These are phyloP conservation scores for Phytophthora sansomeana DNA, from an alignment of 352 stramenopile genomes.

Conservation along the genomic window DNA sequence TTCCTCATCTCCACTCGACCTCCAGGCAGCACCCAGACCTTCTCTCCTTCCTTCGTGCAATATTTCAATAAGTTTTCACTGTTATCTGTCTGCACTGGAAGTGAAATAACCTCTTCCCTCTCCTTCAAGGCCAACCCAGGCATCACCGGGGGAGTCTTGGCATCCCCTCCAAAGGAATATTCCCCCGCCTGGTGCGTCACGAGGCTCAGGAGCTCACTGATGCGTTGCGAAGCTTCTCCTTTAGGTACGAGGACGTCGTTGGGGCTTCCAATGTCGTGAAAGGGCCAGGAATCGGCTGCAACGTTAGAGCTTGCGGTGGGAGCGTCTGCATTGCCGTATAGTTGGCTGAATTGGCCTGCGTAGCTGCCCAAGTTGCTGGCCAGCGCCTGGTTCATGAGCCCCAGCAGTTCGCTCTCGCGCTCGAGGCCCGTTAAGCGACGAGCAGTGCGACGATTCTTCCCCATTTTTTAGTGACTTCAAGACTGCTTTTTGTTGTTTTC, in stretches of 20 bases:
- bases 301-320: neutral
- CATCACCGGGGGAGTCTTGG: constrained; percentile 9
- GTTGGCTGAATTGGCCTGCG: neutral
- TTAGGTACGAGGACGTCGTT: constrained; percentile 22
- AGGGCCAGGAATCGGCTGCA: constrained; percentile 11
- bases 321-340: no score
- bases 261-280: constrained; percentile 16
- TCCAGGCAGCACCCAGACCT: constrained; percentile 9
- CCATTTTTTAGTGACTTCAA: no score
- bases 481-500: no score
- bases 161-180: constrained; percentile 15
- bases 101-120: constrained; percentile 9
- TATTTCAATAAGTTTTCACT: constrained; percentile 5
- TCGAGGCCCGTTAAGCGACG: no score
- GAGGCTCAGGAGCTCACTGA: constrained; percentile 18
- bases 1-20: constrained; percentile 25
- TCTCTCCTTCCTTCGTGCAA: constrained; percentile 5
- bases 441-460: no score
- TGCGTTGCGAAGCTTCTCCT: constrained; percentile 11
- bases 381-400: neutral
- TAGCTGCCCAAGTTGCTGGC: neutral
- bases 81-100: constrained; percentile 17
- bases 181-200: constrained; percentile 13
- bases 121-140: constrained; percentile 3
- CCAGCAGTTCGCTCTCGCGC: neutral